phyloP scores from a whole-genome alignment of 441 rosid species.

The Eutrema salsugineum region DNA sequence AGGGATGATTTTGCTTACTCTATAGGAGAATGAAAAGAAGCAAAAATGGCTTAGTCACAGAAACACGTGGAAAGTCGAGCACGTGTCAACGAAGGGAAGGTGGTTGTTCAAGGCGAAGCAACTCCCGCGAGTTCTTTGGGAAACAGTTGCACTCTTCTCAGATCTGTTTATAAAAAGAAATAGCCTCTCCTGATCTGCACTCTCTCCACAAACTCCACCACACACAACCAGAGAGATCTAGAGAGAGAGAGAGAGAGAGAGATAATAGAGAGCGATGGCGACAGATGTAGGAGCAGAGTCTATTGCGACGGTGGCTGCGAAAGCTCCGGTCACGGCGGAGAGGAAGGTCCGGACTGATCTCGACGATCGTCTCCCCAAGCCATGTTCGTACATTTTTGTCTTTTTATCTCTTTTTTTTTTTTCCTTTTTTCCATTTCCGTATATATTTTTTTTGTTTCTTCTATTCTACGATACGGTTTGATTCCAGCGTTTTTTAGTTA shows the following conservation, averaged over 20 bases:
- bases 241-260: background rate
- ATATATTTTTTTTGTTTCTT: too few species aligned
- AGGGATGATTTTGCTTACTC: too few species aligned
- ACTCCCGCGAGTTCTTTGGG: slow-evolving; percentile 33
- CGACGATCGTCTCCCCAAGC: slow-evolving; percentile 38
- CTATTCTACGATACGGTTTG: too few species aligned
- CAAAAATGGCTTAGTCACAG: slow-evolving; percentile 27
- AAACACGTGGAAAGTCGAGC: slow-evolving; percentile 6
- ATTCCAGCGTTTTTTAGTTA: too few species aligned
- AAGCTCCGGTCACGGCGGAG: slow-evolving; percentile 38
- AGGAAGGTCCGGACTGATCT: slow-evolving; percentile 38
- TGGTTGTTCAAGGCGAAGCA: slow-evolving; percentile 1
- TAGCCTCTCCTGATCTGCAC: background rate
- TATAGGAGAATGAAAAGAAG: too few species aligned
- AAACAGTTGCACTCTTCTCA: slow-evolving; percentile 17
- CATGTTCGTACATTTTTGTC: slow-evolving; percentile 29
- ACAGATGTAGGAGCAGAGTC: slow-evolving; percentile 32
- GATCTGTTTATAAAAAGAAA: background rate
- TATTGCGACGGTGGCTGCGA: slow-evolving; percentile 37
- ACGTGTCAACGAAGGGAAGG: slow-evolving; percentile 17
- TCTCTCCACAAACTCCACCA: background rate
- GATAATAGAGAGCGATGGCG: slow-evolving; percentile 8
- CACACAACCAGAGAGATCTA: background rate
- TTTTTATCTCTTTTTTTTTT: background rate
- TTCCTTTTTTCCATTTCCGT: background rate